Evolutionary conservation across 2,329 filamentous ascomycete species (phyloP), one percentile per base, ranked within the genome.

Genomic region (Neonectria punicea): DNA sequence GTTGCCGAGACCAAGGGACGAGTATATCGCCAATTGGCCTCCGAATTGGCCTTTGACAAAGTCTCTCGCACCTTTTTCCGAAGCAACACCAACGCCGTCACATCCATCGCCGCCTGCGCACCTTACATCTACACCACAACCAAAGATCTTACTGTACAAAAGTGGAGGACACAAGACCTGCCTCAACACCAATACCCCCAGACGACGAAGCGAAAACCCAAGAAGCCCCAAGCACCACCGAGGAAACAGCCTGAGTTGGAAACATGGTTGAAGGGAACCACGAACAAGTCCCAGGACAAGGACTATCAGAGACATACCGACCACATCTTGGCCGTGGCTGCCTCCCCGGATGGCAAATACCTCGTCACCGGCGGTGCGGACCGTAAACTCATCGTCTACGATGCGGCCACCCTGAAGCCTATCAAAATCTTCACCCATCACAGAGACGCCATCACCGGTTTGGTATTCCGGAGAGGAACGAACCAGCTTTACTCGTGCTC

Each of bases 401-500:
- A 97, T 71, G 92, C 94, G 11, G 87, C 88, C 57, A 91, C 90
- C 1, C 85, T 99, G 53, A 91, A 88, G 57, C 92, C 93, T 0
- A 81, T 97, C 70, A 92, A 92, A 72, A 89, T 95, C 4, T 97
- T 98, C 78, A 90, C 89, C n/a, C 93, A 97, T 66, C 96, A 99
- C 81, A 89, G 96, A 66, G 96, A 97, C 75, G 88, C 93, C 16
- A 89, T 99, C 55, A 95, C 92, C 7, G 91, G 91, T 1, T 83
- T 99, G 18, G 92, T 91, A 1, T 99, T 99, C 77, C 90, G 94
- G 41, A 87, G 93, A 67, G 93, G 92, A 54, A 94, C 92, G 16
- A 97, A 98, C 75, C 94, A 98, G 80, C 83, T 99, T 20, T 99
- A 97, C 82, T 97, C 93, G 4, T 91, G 92, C 63, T 96, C 93